Percentiles rank a stretch among this genome's conserved stretches.
Evolutionary conservation across 2,329 filamentous ascomycete genomes (phyloP).

Genomic region (Sporothrix brasiliensis): DNA sequence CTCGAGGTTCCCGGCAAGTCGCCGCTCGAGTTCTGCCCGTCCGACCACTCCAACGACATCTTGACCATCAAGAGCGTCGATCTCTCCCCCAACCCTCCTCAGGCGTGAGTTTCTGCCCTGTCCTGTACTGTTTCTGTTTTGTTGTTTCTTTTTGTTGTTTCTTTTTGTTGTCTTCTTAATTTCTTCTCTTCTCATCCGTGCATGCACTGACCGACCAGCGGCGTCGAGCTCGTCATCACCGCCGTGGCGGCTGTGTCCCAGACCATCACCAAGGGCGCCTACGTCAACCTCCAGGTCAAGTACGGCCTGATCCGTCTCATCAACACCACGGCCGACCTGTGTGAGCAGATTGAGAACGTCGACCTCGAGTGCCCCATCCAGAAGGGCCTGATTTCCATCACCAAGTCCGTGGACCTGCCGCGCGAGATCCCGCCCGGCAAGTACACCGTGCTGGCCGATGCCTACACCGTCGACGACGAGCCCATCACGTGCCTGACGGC

Average conservation of each 20-base stretch:
- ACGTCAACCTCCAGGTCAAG: slow-evolving; percentile 83
- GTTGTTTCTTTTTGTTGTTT: too few species aligned
- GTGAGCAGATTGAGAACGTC: slow-evolving; percentile 85
- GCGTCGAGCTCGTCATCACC: slow-evolving; percentile 73
- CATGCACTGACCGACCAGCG: slow-evolving; percentile 56
- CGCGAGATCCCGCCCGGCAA: slow-evolving; percentile 88
- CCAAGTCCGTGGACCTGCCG: slow-evolving; percentile 83
- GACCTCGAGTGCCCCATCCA: slow-evolving; percentile 87
- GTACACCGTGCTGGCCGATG: slow-evolving; percentile 87
- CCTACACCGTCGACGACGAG: slow-evolving; percentile 70
- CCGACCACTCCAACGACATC: slow-evolving; percentile 68
- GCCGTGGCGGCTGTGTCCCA: slow-evolving; percentile 76
- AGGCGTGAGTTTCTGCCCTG: slow-evolving; percentile 63
- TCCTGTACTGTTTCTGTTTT: background rate
- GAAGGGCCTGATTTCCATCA: slow-evolving; percentile 71
- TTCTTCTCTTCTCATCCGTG: too few species aligned
- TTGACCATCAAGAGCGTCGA: slow-evolving; percentile 79
- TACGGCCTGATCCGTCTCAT: slow-evolving; percentile 91
- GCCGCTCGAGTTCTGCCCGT: slow-evolving; percentile 75
- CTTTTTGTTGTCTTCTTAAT: background rate
- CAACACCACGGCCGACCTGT: slow-evolving; percentile 78
- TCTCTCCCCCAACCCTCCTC: slow-evolving; percentile 80
- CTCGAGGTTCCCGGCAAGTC: slow-evolving; percentile 80
- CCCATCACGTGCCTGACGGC: slow-evolving; percentile 88
- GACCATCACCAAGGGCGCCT: slow-evolving; percentile 74